Evolutionary conservation across 768 basidiomycete genomes (phyloP), one percentile per base, ranked within the genome.

Genomic region (Phaffia tasmanica): DNA sequence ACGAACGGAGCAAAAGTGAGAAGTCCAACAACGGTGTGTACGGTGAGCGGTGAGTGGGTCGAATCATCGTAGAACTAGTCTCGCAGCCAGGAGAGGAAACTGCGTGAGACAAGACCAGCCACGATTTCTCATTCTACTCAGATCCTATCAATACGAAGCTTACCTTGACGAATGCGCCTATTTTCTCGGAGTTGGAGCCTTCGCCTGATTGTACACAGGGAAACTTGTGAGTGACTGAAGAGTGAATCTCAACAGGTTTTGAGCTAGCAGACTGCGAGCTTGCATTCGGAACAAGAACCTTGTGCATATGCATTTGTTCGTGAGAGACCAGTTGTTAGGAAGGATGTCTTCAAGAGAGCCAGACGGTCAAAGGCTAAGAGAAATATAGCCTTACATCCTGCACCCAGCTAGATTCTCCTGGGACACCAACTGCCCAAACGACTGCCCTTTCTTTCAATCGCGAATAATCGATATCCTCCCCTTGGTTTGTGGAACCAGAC

Each of bases 331-430:
- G 15, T 5, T 16, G 9, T 29, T 16, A 9, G n/a, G 15, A 54
- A 5, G 5, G 15, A 16, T 23, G 15, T 11, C 35, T 7, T 25
- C 49, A n/a, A 50, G 18, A n/a, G 29, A n/a, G 7, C 19, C 4
- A 50, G 19, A 42, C n/a, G 0, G 21, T 19, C 23, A 3, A 51
- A 16, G 1, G 16, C 32, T 25, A 30, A 14, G 9, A 25, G 6
- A 1, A 0, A n/a, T 35, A 15, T 32, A 4, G 2, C 7, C 70
- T 42, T 25, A 71, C 73, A 70, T 70, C 48, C 30, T 69, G 68
- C 19, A 67, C 67, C 73, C 74, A 75, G 0, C 23, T 64, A 27
- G 70, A 68, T 64, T 73, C 72, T 8, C 72, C 74, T 3, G 72
- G 73, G 15, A 73, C 71, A n/a, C 62, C 67, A 15, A 72, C 71